Base-by-base conservation (phyloP, 768 basidiomycete genomes). In the Podaxis sp. region DNA sequence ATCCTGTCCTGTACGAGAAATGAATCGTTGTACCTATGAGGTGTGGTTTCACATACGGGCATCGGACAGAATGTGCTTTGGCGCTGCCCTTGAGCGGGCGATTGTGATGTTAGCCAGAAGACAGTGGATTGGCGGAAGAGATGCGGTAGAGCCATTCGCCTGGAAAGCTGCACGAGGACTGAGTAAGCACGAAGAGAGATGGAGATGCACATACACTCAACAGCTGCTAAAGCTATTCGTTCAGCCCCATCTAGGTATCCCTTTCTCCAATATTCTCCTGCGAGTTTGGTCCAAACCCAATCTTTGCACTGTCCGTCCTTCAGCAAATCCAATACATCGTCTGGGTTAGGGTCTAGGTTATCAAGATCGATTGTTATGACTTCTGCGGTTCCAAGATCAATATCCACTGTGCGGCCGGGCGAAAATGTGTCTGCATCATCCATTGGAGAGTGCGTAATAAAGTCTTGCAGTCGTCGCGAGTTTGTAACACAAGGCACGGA, bases 321-420 rank as follows among this genome's bases (percentile, higher is more conserved):
- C 53, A 95, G 72, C 3, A 95, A 73, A 67, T 90, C 87, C 54
- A 90, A 76, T 2, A 93, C 86, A 64, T 91, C 89, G 64, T 89
- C 86, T 6, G 89, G 86, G 69, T 85, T 87, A 3, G 87, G 87
- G 73, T 93, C 90, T 56, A 99, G 87, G 68, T 89, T 81, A 78
- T 93, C 91, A 41, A 98, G 83, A 78, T 96, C 92, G 63, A 98
- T 88, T 22, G 91, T 90, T 63, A 96, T 90, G 70, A 92, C 85
- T 75, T 96, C 95, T 74, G 91, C 89, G 6, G 88, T 85, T 40
- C 88, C 88, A 4, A 93, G 80, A 69, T 92, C 91, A 67, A 93
- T 91, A 73, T 91, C 88, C 55, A 91, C 81, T 4, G 87, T 80
- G 59, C 83, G 81, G 44, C 81, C 81, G n/a, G 75, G 66, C 28